A percentile compares a stretch with the other conserved stretches of the same genome.
These are phyloP conservation scores for Leccinum subtestaceum DNA, from an alignment of 768 basidiomycete species.

Conservation along the genomic window DNA sequence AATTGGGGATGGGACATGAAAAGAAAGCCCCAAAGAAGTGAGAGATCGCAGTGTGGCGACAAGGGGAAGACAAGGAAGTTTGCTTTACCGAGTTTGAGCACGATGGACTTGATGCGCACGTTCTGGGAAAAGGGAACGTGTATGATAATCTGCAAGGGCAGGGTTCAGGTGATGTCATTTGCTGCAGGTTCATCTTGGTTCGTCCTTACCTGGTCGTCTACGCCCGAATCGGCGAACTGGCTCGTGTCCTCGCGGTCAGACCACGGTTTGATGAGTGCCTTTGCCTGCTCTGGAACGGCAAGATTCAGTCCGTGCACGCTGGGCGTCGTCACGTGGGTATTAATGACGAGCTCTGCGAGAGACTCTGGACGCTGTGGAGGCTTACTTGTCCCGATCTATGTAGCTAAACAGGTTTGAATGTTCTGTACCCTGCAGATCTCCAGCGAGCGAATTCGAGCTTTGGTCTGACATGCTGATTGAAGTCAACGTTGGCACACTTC, in stretches of 20 bases:
- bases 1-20: constrained; percentile 5
- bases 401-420: constrained; percentile 53
- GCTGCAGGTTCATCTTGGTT: constrained; percentile 1
- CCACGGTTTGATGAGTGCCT: constrained; percentile 79
- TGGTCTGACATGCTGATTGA: constrained; percentile 16
- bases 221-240: constrained; percentile 70
- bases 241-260: constrained; percentile 66
- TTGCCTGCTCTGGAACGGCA: constrained; percentile 77
- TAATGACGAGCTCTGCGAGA: background rate
- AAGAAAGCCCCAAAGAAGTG: background rate
- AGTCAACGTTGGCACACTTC: constrained; percentile 9
- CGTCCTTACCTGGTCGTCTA: constrained; percentile 74
- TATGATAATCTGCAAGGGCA: constrained; percentile 59
- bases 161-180: constrained; percentile 14
- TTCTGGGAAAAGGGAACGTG: constrained; percentile 80
- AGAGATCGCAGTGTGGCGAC: constrained; percentile 14
- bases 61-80: constrained; percentile 7
- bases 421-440: constrained; percentile 47
- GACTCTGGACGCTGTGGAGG: background rate
- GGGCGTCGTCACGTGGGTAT: background rate
- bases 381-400: constrained; percentile 68
- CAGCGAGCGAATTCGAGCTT: constrained; percentile 41
- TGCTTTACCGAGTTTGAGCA: constrained; percentile 70
- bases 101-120: constrained; percentile 69
- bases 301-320: constrained; percentile 83